These are phyloP conservation scores for Prunella vulgaris DNA, from an alignment of 257 asterid genomes.

Conservation along the genomic window DNA sequence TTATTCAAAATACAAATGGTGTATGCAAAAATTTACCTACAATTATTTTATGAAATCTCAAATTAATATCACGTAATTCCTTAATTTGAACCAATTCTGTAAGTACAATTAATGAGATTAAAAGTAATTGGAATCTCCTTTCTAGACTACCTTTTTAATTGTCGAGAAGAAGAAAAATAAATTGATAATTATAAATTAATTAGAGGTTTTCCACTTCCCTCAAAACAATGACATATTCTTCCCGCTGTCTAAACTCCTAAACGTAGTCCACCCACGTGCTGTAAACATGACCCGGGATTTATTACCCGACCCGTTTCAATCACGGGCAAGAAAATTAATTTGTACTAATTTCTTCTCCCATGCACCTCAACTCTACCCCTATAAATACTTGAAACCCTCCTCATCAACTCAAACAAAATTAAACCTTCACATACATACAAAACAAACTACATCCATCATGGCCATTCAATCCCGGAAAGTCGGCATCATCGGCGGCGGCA, in stretches of 20 bases:
- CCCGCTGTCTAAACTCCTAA: neutral
- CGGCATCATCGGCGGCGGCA: slow-evolving; percentile 75
- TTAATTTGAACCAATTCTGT: no score
- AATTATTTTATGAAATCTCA: no score
- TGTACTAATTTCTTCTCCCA: slow-evolving; percentile 21
- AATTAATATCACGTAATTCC: no score
- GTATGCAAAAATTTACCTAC: no score
- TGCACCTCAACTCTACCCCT: slow-evolving; percentile 36
- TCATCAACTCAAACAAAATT: slow-evolving; percentile 14
- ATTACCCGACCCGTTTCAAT: neutral
- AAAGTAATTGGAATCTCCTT: no score
- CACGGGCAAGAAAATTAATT: neutral
- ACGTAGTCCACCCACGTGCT: slow-evolving; percentile 37
- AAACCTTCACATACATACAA: neutral
- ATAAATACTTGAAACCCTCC: slow-evolving; percentile 33
- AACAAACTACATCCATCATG: slow-evolving; percentile 3
- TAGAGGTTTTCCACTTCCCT: neutral
- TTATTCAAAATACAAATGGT: no score
- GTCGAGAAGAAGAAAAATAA: neutral
- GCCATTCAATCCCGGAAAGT: slow-evolving; percentile 35
- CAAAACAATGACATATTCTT: neutral
- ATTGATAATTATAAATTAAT: neutral
- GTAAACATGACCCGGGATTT: neutral
- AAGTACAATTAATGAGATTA: no score
- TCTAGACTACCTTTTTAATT: no score